These are phyloP conservation scores for Saraca asoca DNA, from an alignment of 331 rosid genomes.

Conservation along the genomic window DNA sequence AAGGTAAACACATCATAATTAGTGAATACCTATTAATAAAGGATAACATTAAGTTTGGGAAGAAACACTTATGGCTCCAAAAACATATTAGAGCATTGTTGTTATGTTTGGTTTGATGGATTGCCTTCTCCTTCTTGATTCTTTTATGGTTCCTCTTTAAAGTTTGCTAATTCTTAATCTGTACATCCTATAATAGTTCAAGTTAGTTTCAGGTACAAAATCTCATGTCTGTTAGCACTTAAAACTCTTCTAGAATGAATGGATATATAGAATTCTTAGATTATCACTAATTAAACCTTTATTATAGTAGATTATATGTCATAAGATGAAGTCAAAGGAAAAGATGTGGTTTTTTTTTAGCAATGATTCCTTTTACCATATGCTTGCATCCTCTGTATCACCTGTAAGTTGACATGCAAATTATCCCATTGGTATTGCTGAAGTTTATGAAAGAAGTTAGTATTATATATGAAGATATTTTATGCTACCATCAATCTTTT, in stretches of 20 bases:
- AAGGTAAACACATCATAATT: too few relatives aligned
- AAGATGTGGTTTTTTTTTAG: too few relatives aligned
- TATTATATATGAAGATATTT: not conserved
- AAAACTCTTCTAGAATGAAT: not conserved
- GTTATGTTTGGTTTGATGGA: conserved; percentile 43
- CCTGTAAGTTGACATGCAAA: too few relatives aligned
- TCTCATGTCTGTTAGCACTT: not conserved
- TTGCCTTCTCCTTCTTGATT: conserved; percentile 50
- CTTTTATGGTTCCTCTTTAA: conserved; percentile 46
- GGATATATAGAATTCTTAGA: not conserved
- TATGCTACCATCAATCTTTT: not conserved
- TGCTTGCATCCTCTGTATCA: too few relatives aligned
- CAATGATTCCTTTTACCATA: too few relatives aligned
- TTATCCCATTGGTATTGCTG: too few relatives aligned
- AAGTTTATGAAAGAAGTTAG: too few relatives aligned
- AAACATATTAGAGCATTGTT: conserved; percentile 44
- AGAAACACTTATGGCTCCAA: conserved; percentile 46
- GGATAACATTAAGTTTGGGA: conserved; percentile 4
- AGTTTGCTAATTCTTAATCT: conserved; percentile 34
- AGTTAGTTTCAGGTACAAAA: conserved; percentile 38
- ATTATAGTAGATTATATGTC: not conserved
- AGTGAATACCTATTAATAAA: too few relatives aligned
- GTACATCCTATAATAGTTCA: conserved; percentile 26
- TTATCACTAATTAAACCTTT: too few relatives aligned
- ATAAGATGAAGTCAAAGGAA: too few relatives aligned